Evolutionary conservation across 805 yeast species (phyloP), one percentile per base, ranked within the genome.

Genomic region (Clavispora vitiphila): DNA sequence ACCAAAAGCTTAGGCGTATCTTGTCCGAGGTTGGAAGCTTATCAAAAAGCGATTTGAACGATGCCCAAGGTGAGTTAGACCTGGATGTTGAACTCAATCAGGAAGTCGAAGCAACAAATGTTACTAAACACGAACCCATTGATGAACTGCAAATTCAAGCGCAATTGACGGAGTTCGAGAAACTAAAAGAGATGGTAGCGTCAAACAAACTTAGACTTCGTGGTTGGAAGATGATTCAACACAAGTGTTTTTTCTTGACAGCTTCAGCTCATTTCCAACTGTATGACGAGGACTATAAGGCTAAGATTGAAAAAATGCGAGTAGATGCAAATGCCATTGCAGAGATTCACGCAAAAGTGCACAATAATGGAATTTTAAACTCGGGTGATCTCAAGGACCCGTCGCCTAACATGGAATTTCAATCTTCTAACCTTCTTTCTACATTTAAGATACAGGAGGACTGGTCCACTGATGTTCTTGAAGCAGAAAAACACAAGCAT

Each of bases 181-280:
- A 44, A 22, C 30, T 40, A 37, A 57, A 58, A 38, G 72, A 66
- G 9, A 43, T 44, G 8, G 56, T 64, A n/a, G 48, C 51, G 12
- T 29, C 45, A 2, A 39, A 52, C 1, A 60, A 57, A 38, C 11
- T 52, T 8, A 64, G 72, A 39, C 53, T 74, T 9, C 62, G 85
- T 46, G 55, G 65, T 11, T 74, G 80, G 78, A 50, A 72, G 24
- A 83, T 86, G 38, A 54, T 79, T 9, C 62, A 86, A 12, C 97
- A 93, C 57, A 81, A 90, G 39, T 73, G 83, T 34, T 83, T 78
- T 55, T 91, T 90, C 55, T 77, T 88, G 47, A 66, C 85, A 20
- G 97, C 87, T 0, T 78, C 89, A 2, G 77, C 85, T 0, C 77
- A 83, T 54, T 86, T 73, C 48, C 90, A 83, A 69, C 38, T 54